These are phyloP conservation scores for Malus hybrid DNA, from an alignment of 331 rosid species.

Conservation along the genomic window DNA sequence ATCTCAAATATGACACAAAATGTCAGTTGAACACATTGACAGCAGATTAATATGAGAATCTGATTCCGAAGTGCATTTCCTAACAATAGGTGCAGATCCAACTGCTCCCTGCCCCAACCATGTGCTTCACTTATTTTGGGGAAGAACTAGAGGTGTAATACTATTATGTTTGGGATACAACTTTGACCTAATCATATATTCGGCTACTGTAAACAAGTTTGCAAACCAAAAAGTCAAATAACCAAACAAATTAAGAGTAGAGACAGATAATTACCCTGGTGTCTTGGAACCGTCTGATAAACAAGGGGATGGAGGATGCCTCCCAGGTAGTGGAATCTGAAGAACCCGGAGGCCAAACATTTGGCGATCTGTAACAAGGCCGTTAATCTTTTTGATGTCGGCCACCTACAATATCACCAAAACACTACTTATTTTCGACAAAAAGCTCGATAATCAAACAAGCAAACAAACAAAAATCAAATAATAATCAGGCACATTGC, in stretches of 20 bases:
- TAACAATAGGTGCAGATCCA: background rate
- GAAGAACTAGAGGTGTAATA: background rate
- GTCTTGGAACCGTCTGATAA: conserved; percentile 42
- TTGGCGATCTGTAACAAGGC: conserved; percentile 76
- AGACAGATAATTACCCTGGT: conserved; percentile 33
- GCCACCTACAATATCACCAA: conserved; percentile 41
- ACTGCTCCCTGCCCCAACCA: background rate
- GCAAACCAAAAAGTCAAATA: background rate
- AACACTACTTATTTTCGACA: background rate
- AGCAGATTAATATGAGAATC: background rate
- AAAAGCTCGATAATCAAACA: background rate
- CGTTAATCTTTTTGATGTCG: conserved; percentile 69
- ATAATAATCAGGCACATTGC: background rate
- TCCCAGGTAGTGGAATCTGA: conserved; percentile 80
- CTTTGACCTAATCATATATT: background rate
- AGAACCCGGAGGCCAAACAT: conserved; percentile 79
- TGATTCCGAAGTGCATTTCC: background rate
- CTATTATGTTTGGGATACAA: background rate
- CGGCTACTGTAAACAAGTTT: background rate
- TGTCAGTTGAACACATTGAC: background rate
- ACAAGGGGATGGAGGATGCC: conserved; percentile 76
- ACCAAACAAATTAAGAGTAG: background rate
- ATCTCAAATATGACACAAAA: background rate
- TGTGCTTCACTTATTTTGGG: background rate
- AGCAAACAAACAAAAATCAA: background rate